Conservation (phyloP, 176 grass and related monocot species). For the Aegilops umbellulata region DNA sequence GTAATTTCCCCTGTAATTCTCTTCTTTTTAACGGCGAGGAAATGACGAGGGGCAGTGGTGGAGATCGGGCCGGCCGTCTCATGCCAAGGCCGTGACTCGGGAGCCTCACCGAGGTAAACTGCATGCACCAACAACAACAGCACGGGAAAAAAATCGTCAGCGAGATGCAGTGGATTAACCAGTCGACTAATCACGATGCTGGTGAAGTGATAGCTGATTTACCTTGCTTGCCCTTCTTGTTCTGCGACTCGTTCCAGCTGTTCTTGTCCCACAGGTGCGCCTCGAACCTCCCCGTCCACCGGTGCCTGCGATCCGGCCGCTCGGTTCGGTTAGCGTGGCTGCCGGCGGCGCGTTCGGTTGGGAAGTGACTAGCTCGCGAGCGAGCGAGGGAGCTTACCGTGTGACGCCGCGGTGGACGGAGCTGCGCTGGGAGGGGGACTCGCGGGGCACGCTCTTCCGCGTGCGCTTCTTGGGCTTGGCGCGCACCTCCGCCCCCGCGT, state of each 20-base stretch:
- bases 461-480: conserved; percentile 81
- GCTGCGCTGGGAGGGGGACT: conserved; percentile 77
- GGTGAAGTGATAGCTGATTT: too few species aligned
- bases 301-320: conserved; percentile 45
- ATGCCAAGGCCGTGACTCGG: conserved; percentile 48
- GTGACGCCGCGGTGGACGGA: conserved; percentile 86
- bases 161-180: background rate
- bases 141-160: background rate
- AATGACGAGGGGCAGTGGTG: background rate
- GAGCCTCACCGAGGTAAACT: conserved; percentile 99
- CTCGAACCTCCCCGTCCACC: conserved; percentile 93
- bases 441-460: conserved; percentile 67
- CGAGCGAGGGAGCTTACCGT: conserved; percentile 26
- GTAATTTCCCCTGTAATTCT: too few species aligned
- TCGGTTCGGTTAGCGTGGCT: background rate
- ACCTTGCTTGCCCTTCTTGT: conserved; percentile 99
- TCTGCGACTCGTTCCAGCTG: conserved; percentile 93
- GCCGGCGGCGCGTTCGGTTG: background rate
- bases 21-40: background rate
- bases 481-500: background rate
- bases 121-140: conserved; percentile 44
- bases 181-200: too few species aligned
- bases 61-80: background rate
- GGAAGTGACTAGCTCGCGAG: too few species aligned
- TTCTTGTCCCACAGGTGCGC: conserved; percentile 97